Base-by-base conservation (phyloP, 148 eudicot genomes). In the Silene latifolia region DNA sequence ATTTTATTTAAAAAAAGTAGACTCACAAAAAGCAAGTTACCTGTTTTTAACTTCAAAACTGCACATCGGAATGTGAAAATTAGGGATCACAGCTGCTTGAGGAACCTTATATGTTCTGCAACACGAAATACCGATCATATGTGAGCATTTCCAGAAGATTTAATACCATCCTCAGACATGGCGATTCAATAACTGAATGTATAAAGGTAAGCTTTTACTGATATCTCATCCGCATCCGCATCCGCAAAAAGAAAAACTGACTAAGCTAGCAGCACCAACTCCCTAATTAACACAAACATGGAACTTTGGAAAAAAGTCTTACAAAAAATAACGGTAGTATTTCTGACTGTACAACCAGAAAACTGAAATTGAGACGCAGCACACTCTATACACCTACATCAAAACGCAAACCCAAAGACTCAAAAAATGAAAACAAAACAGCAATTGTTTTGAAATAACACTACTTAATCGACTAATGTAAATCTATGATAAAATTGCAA, bases 51-150 rank as follows among this genome's bases (percentile, higher is more conserved):
- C n/a, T n/a, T n/a, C n/a, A n/a, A n/a, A n/a, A n/a, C n/a, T n/a
- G n/a, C n/a, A n/a, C n/a, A n/a, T n/a, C n/a, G 97, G 97, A 21
- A 92, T 93, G 78, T 89, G 94, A 73, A 86, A 82, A 75, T 80
- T 87, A 39, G 94, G 85, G 35, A 86, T 74, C 25, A 81, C 83
- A 57, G 90, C 94, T 14, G 94, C 91, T 73, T 72, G 80, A 24
- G 94, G 91, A 58, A 81, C 67, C 61, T 76, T 60, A 80, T 62
- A 74, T 74, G 77, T 67, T 80, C 89, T 87, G 82, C 77, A 27
- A 67, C 69, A 58, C 5, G 8, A 70, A 20, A 4, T 0, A 61
- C n/a, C 47, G 5, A 29, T 7, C 1, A 65, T 1, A 44, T 18
- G 72, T 72, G 54, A 32, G 21, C 58, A 5, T 15, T 29, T 25